Evolutionary conservation across 371 early-diverging fungal species (phyloP), one percentile per base, ranked within the genome.

Genomic region (Lichtheimia ramosa): DNA sequence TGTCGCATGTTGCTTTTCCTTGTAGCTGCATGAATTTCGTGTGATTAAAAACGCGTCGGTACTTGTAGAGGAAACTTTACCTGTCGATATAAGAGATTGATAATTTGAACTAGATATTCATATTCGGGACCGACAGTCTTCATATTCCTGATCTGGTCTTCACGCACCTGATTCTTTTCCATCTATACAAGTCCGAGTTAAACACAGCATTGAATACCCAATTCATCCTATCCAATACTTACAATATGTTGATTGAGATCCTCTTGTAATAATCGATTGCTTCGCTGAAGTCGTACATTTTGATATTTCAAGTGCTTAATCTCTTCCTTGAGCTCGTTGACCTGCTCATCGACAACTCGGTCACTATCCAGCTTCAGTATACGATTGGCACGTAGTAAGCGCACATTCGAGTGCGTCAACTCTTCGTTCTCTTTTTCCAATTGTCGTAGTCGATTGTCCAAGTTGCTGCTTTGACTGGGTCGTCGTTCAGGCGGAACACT

Each of bases 71-170:
- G 49, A n/a, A n/a, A 25, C 18, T 34, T 62, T 58, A 73, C 65
- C 62, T 79, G 81, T 61, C 70, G 62, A 63, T 80, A 71, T 21
- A 80, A 54, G 34, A 77, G 41, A 55, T 80, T 64, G 21, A 80
- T 64, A 46, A 77, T 73, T 65, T 80, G 81, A 12, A 80, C 81
- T n/a, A 80, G 62, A 56, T 80, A 80, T 61, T 80, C 77, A 52
- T 80, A 80, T 58, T 80, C 81, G 43, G 81, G 81, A 24, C 81
- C 77, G 25, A 75, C 69, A 39, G 64, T 56, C 51, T 68, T 73
- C 69, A 75, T 75, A 50, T 71, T 66, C 27, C 64, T 57, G 24
- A 77, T 66, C 27, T 69, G 71, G 43, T 77, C 75, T 24, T 69
- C 66, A 43, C 69, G 71, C 39, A 71, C 46, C 40, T 64, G 51